A percentile compares a stretch with the other conserved stretches of the same genome.
Evolutionary conservation across 768 basidiomycete species (phyloP).

Genomic region (Exidia glandulosa): DNA sequence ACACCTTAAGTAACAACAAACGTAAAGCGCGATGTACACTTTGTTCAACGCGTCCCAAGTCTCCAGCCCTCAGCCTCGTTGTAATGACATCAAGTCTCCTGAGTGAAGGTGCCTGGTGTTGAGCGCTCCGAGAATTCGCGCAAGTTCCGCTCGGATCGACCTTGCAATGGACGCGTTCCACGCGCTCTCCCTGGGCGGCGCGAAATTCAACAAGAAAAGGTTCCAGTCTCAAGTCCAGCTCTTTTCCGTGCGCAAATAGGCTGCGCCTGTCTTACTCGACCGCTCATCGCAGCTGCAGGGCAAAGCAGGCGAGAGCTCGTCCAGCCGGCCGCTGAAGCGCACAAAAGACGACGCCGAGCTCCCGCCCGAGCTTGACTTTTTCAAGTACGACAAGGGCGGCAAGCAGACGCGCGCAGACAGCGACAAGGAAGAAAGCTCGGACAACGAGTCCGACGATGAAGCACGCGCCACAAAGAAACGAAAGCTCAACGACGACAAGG

Average conservation of each 20-base stretch:
- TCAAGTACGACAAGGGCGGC: slow-evolving; percentile 65
- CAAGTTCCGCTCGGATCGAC: neutral
- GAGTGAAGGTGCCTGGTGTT: neutral
- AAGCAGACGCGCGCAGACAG: slow-evolving; percentile 29
- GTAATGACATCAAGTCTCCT: neutral
- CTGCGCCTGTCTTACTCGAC: neutral
- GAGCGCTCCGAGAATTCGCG: neutral
- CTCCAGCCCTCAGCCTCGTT: too few species aligned
- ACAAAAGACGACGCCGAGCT: slow-evolving; percentile 35
- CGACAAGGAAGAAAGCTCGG: slow-evolving; percentile 20
- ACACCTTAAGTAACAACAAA: too few species aligned
- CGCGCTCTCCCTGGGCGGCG: slow-evolving; percentile 78
- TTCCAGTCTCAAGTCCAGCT: slow-evolving; percentile 60
- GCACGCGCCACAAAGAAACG: slow-evolving; percentile 13
- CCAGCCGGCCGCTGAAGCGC: neutral
- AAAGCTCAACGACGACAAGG: slow-evolving; percentile 10
- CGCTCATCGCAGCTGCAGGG: neutral
- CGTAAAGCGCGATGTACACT: too few species aligned
- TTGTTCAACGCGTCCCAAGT: too few species aligned
- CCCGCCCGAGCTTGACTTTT: slow-evolving; percentile 80
- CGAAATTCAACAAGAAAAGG: slow-evolving; percentile 64
- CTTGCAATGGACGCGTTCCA: slow-evolving; percentile 77
- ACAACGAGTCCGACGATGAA: slow-evolving; percentile 4
- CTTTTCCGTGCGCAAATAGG: slow-evolving; percentile 31
- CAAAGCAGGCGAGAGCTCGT: neutral